Evolutionary conservation across 345 rosid genomes (phyloP).

Genomic region (Corchorus olitorius): DNA sequence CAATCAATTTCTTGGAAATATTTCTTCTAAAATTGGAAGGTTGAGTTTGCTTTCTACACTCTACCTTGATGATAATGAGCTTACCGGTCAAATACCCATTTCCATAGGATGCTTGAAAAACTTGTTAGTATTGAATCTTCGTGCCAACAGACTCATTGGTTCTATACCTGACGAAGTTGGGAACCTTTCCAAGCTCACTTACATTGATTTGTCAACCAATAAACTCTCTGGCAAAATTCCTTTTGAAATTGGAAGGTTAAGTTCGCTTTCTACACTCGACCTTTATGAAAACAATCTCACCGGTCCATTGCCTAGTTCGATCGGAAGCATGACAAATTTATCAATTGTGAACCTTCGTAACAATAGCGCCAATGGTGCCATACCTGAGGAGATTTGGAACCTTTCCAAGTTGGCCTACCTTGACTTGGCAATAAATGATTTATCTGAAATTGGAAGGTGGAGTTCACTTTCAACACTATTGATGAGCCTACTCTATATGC

Average conservation of each 20-base stretch:
- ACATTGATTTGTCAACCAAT: not conserved
- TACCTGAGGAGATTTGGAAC: too few relatives aligned
- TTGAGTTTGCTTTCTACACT: not conserved
- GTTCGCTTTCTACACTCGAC: not conserved
- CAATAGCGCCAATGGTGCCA: not conserved
- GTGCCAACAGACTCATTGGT: not conserved
- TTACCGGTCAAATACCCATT: constrained; percentile 16
- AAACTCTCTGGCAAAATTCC: constrained; percentile 8
- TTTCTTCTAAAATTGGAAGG: constrained; percentile 15
- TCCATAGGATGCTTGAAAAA: constrained; percentile 5
- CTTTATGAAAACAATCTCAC: constrained; percentile 10
- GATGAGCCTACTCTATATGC: too few relatives aligned
- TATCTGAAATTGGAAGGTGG: too few relatives aligned
- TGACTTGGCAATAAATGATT: too few relatives aligned
- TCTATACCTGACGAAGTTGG: not conserved
- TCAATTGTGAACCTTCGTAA: not conserved
- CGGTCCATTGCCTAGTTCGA: constrained; percentile 15
- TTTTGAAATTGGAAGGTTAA: constrained; percentile 10
- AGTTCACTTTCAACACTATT: too few relatives aligned
- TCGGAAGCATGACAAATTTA: constrained; percentile 12
- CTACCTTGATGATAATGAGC: not conserved
- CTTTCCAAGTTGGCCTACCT: too few relatives aligned
- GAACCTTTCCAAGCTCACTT: rapidly evolving
- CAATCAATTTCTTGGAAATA: constrained; percentile 4
- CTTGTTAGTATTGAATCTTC: not conserved